Percentiles rank a stretch among this genome's conserved stretches.
phyloP scores from a whole-genome alignment of 2,329 filamentous ascomycete genomes.

The Cercospora berteroae region DNA sequence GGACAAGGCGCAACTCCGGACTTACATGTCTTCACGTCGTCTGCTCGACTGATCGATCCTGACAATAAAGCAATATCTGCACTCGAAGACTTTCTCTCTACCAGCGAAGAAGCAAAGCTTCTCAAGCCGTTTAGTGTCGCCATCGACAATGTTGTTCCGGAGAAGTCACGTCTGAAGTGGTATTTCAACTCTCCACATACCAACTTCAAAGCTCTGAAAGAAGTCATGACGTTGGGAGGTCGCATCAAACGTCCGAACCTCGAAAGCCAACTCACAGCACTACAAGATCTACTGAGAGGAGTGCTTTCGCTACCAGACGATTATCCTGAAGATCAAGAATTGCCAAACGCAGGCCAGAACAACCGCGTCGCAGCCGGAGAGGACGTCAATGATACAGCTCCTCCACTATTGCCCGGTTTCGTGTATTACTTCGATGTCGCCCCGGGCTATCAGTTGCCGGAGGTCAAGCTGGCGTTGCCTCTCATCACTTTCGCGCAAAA shows the following conservation, averaged over 20 bases:
- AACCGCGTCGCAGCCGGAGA: background rate
- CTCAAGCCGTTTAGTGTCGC: background rate
- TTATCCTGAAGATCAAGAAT: background rate
- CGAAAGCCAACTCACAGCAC: background rate
- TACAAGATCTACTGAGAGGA: background rate
- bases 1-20: background rate
- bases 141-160: background rate
- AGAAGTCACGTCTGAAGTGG: background rate
- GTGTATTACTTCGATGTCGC: background rate
- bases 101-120: background rate
- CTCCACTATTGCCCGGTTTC: background rate
- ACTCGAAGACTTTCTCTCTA: background rate
- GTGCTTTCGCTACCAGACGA: background rate
- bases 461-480: background rate
- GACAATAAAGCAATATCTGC: background rate
- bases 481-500: background rate
- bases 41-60: background rate
- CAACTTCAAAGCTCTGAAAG: background rate
- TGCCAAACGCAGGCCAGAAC: background rate
- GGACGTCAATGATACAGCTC: background rate
- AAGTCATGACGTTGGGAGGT: background rate
- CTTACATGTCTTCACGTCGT: background rate
- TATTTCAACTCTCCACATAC: background rate
- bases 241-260: background rate
- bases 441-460: background rate